Evolutionary conservation across 1,139 yeast species (phyloP), one percentile per base, ranked within the genome.

Genomic region (Eremothecium coryli): DNA sequence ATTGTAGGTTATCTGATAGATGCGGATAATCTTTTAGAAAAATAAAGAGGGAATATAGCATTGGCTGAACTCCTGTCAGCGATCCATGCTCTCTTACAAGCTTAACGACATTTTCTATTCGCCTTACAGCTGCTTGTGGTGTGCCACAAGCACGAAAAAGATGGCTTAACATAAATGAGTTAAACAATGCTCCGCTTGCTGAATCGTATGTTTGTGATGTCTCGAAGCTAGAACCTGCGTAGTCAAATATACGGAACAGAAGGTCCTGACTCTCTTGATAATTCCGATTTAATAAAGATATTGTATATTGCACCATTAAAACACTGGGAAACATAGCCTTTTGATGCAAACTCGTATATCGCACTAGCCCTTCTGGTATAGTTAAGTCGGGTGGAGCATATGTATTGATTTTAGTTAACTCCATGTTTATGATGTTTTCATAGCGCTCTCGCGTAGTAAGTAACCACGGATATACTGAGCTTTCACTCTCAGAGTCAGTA

Each of bases 81-180:
- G 86, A 95, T 44, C 76, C 78, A 48, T 82, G 79, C 49, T 86
- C 95, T 46, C 96, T 64, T 0, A 95, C 95, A 2, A 86, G 88
- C 3, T 82, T 68, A 3, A 86, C 80, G 0, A 96, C 93, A 52
- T 86, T 96, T 44, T 81, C 85, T 4, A 86, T 81, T 0, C 94
- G 81, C 44, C 78, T 70, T 11, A 82, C 58, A 0, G 95, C 94
- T 43, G 82, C 84, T 18, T 69, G 71, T 43, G 38, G 33, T 7
- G 38, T 29, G 10, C 38, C 38, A 21, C 75, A 76, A 44, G 81
- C 81, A 23, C 81, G 78, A 57, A 82, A 85, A 9, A 35, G 15
- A n/a, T 23, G 32, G 18, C 38, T 35, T 14, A 35, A 27, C 21
- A 31, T 23, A 31, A 35, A 35, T 10, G 38, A 27, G 22, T 27